Evolutionary conservation across 1,139 yeast species (phyloP), one percentile per base, ranked within the genome.

Genomic region (Lodderomyces parapsilosis): DNA sequence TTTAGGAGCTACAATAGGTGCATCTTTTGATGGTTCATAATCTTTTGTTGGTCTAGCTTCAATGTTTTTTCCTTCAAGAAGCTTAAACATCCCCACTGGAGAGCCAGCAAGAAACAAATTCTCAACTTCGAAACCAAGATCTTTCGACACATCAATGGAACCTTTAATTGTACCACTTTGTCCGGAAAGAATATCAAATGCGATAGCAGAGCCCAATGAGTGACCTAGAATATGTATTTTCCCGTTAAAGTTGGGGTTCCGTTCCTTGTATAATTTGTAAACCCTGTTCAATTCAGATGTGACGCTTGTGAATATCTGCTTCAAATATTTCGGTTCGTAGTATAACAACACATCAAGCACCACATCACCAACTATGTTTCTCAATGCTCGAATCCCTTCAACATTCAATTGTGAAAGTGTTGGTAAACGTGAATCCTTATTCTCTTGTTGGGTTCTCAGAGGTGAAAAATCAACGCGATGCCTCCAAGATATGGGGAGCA

Each of bases 191-290:
- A 93, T 71, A 60, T 93, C 99, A 52, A 88, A 80, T 1, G 86
- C 77, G 43, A 93, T 88, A 1, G 93, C 84, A 14, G 96, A 85
- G 0, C 99, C 99, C 22, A 93, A 65, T 0, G 97, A 90, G 61
- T 93, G 99, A 1, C 97, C 98, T 55, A 93, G 69, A 2, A 93
- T 61, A 54, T 91, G 90, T 0, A 90, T 83, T 47, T 82, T 78
- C 0, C 97, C 97, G 18, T 79, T 71, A 62, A 89, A 90, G 14
- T 75, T 66, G 0, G 96, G 96, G 54, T 91, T 85, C 45, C 79
- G 68, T 44, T 78, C 69, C 48, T 71, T 65, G 59, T 81, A 90
- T 39, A 76, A 62, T 7, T 68, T 62, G 59, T 84, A 88, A 0
- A 87, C 80, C 2, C 81, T 58, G 60, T 93, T 93, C 20, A 93